Base-by-base conservation (phyloP, 306 rosid genomes). In the Sphenostylis stenocarpa region DNA sequence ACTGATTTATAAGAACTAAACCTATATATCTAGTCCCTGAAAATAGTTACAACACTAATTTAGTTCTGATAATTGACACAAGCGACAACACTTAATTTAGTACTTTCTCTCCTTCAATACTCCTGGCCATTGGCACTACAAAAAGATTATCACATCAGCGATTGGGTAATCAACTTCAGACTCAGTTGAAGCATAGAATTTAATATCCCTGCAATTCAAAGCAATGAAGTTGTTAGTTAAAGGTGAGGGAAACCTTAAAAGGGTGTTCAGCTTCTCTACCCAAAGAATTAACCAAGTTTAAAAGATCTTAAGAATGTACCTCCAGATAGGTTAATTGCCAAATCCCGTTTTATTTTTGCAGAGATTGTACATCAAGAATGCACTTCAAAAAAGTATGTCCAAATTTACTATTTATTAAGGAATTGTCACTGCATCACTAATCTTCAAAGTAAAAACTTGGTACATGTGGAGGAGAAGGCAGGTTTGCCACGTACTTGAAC, bases 391-490 rank as follows among this genome's bases (percentile, higher is more conserved):
- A 5, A 6, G 33, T 48, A 56, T 31, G 56, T 56, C 24, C 44
- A 49, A 44, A 5, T 7, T 29, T n/a, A 78, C 41, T 47, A 70
- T 4, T 47, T 16, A 34, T 19, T 31, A 26, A 34, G 31, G 31
- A 34, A 38, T 19, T 61, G 7, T 16, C 21, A 26, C 24, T 24
- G 6, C 41, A 33, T 55, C 43, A 67, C 17, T 31, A 53, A 52
- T 72, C 78, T 68, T 79, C 79, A 58, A 94, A 90, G 75, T 84
- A 90, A 73, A 45, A 41, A 8, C 41, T 26, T 3, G 93, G 95
- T 21, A 94, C 41, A 79, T 89, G 87, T 13, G 95, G 92, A 52
- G 96, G 87, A 19, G 91, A 94, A 76, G 93, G 82, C 77, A 86
- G 48, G 75, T 62, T 70, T 31, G 97, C 93, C 49, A 89, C 98